Evolutionary conservation across 371 early-diverging fungal species (phyloP).

Genomic region (Mucor plumbeus): DNA sequence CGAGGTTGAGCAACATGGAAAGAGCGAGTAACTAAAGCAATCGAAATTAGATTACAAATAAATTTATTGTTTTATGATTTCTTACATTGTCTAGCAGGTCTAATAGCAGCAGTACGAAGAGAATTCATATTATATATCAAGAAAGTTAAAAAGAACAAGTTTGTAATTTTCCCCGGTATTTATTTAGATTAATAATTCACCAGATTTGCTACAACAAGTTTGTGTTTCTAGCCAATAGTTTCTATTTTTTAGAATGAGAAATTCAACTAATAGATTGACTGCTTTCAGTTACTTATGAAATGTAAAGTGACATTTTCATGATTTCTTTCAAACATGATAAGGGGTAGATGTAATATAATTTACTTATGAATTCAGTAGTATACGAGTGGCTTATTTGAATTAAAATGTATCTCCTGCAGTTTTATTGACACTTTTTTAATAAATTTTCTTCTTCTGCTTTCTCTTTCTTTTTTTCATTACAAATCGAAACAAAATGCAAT

Average conservation of each 20-base stretch:
- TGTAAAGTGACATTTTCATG: neutral
- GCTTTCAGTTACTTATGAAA: neutral
- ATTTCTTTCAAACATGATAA: no score
- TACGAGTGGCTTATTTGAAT: neutral
- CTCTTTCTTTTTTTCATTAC: neutral
- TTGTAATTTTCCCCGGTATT: neutral
- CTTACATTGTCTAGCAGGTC: slow-evolving; percentile 24
- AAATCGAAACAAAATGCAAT: neutral
- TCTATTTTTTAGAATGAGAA: no score
- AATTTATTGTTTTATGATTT: no score
- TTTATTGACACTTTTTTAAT: slow-evolving; percentile 13
- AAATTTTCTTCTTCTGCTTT: neutral
- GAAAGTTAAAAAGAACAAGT: neutral
- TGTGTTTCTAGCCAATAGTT: no score
- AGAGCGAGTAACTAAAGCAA: slow-evolving; percentile 23
- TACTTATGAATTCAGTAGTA: no score
- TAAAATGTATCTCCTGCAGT: neutral
- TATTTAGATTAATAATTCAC: neutral
- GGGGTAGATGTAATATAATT: no score
- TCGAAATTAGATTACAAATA: no score
- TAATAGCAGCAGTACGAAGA: slow-evolving; percentile 23
- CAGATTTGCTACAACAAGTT: no score
- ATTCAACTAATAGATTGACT: no score
- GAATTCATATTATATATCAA: slow-evolving; percentile 21
- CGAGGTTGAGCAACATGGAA: slow-evolving; percentile 43